Base-by-base conservation (phyloP, 768 basidiomycete genomes). In the Lentinula guzmanii region DNA sequence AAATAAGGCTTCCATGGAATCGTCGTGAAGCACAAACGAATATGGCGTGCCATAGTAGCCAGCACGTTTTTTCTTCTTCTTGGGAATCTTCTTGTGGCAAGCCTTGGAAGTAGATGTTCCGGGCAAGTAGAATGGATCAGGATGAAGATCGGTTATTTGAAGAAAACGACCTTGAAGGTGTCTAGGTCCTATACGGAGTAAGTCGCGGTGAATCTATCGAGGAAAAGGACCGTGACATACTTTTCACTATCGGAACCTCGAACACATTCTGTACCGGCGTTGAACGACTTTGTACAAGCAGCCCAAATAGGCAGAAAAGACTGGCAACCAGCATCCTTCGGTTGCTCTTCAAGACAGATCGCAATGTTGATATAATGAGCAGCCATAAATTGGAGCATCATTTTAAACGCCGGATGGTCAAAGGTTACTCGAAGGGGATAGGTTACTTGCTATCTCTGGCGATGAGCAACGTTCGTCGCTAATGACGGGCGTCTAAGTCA, bases 91-190 rank as follows among this genome's bases (percentile, higher is more conserved):
- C 65, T 85, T 78, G 69, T 93, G 92, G 66, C 92, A 94, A 9
- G 85, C 79, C 4, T 78, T 84, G n/a, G 77, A 76, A 63, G 81
- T 74, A 7, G 84, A 79, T n/a, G 83, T 72, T 45, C 78, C 77
- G 21, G 69, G 66, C 7, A 67, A 65, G 70, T 92, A 93, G 71
- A 81, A 75, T 21, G 84, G 83, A 73, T 93, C 91, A 37, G 91
- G 91, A 68, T 94, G 92, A 61, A 93, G 83, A 71, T 94, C 92
- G 21, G 90, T 91, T 64, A 93, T 85, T 63, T 65, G 90, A 28
- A 93, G 70, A 72, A 92, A 93, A 51, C 89, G 82, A 9, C 89
- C 89, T 61, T 83, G 82, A 18, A 90, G 61, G 28, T 54, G 41
- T 33, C 61, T 43, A 33, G 61, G 53, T 55, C 52, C 60, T 61